Evolutionary conservation across 2,329 filamentous ascomycete genomes (phyloP), one percentile per base, ranked within the genome.

Genomic region (Diaporthe destruens): DNA sequence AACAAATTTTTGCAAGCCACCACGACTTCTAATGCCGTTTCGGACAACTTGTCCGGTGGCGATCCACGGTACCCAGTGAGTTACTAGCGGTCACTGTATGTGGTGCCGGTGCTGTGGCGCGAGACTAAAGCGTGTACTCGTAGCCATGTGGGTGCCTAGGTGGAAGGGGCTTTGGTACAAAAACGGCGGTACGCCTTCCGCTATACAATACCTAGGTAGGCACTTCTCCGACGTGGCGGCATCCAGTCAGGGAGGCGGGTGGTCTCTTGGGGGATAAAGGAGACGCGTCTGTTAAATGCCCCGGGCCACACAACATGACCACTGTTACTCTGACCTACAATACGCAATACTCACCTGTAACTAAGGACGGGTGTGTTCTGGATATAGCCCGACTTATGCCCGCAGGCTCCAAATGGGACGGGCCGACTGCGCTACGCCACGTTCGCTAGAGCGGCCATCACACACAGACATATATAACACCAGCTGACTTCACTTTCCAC

Each of bases 91-190:
- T 36, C 29, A 51, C 29, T 65, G 59, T 29, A 42, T 65, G 42
- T 44, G 16, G 20, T 11, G 29, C 29, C 29, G 29, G 42, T 49
- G 42, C 59, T 51, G 59, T 49, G 59, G 29, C 59, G 59, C 59
- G 20, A 49, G 11, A 51, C 9, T 49, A 42, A 42, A 65, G 42
- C 42, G 12, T 11, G 42, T 4, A 29, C 20, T 11, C 56, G 23
- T 32, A 6, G 57, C 39, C 39, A 47, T 61, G 57, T 47, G 57
- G 39, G 11, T n/a, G n/a, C n/a, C n/a, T n/a, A n/a, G n/a, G n/a
- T 23, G 29, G 12, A 23, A 12, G 0, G 39, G 29, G 20, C 44
- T 47, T 44, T 44, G 56, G 25, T 20, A 7, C 39, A 61, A 25
- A 9, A 2, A 51, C 44, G 25, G 42, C 7, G 25, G 5, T 51